phyloP scores from a whole-genome alignment of 2,329 filamentous ascomycete genomes.

The Nothophoma quercina region DNA sequence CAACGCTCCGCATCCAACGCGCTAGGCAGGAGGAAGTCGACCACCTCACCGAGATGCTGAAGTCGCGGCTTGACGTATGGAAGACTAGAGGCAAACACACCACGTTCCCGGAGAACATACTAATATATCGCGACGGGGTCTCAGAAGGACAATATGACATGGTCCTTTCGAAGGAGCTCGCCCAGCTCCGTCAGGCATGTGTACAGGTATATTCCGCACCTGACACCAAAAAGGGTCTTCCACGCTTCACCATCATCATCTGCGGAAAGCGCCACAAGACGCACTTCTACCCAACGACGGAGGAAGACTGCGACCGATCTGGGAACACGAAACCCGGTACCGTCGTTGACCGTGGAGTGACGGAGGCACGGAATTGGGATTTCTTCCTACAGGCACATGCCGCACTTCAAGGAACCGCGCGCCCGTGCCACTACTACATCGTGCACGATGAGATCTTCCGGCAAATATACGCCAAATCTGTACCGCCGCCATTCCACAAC shows the following conservation, averaged over 20 bases:
- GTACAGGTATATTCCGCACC: neutral
- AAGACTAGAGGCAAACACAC: constrained; percentile 29
- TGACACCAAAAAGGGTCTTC: constrained; percentile 8
- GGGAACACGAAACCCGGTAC: constrained; percentile 77
- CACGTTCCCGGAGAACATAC: constrained; percentile 72
- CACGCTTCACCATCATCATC: constrained; percentile 71
- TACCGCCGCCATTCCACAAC: constrained; percentile 26
- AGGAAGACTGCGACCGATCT: constrained; percentile 47
- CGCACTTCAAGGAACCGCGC: constrained; percentile 80
- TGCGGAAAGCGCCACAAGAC: constrained; percentile 90
- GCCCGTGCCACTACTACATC: constrained; percentile 81
- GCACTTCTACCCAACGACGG: constrained; percentile 75
- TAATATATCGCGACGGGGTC: constrained; percentile 88
- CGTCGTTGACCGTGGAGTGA: constrained; percentile 83
- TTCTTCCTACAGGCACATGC: constrained; percentile 85
- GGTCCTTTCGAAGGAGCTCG: constrained; percentile 73
- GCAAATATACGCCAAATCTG: constrained; percentile 16
- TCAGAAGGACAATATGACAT: constrained; percentile 81
- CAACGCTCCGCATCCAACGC: constrained; percentile 69
- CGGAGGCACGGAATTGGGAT: constrained; percentile 69
- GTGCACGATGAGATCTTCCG: constrained; percentile 52
- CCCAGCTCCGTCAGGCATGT: constrained; percentile 58
- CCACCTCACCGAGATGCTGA: constrained; percentile 67
- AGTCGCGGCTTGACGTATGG: constrained; percentile 71
- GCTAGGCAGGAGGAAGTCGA: constrained; percentile 74